Base-by-base conservation (phyloP, 768 basidiomycete genomes). In the Auriscalpium vulgare region DNA sequence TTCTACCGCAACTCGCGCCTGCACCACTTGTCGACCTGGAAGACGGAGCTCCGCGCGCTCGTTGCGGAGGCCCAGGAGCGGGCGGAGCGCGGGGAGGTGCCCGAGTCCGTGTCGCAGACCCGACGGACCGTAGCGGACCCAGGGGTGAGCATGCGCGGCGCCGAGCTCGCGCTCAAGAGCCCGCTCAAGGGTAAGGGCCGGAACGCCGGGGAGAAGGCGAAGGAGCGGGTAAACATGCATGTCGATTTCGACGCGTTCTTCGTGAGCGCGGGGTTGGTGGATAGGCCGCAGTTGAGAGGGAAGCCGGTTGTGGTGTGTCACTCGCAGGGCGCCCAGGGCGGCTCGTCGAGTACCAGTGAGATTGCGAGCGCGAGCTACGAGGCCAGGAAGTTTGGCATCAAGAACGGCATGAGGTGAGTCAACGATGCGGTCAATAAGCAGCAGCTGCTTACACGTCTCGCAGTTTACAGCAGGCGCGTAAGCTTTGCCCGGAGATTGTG, bases 231-330 rank as follows among this genome's bases (percentile, higher is more conserved):
- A 10, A 87, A 92, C 63, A 90, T 94, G 88, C 91, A 94, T 63
- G 91, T 88, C 62, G 91, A 94, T 68, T 97, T 98, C 61, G 97
- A 99, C 65, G 92, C 87, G 60, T 98, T 97, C 76, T 99, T 99
- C 66, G 95, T 97, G 10, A 85, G 90, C 1, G 95, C 87, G n/a
- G 91, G 93, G 0, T 71, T 95, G 51, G 75, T 90, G 2, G 82
- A 77, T 56, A 76, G 93, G 2, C 91, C 92, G 0, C 80, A 95
- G 57, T 70, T 97, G 47, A 82, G 81, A 53, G 93, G 94, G 1
- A 91, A 88, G 67, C 91, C 97, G 0, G 85, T 88, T 9, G 94
- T 95, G 0, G 97, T 99, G 0, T 99, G 97, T 65, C 97, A 99
- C 70, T 92, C 94, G 8, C 91, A 92, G 64, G 86, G 86, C 0